Evolutionary conservation across 768 basidiomycete genomes (phyloP).

Genomic region (Termitomyces sp.): DNA sequence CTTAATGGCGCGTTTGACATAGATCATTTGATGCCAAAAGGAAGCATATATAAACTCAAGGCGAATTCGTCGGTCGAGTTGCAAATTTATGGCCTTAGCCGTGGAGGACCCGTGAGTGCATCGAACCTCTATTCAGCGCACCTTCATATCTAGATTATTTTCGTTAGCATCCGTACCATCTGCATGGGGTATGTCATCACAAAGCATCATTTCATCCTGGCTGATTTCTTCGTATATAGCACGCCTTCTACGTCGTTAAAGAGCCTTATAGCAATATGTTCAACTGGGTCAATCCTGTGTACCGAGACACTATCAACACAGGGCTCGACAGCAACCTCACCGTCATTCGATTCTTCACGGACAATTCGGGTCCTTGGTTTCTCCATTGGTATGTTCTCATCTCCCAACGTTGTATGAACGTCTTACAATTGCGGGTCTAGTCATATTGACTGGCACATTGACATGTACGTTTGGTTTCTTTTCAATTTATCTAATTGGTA

Average conservation of each 20-base stretch:
- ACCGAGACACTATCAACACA: constrained; percentile 34
- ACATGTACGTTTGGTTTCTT: constrained; percentile 2
- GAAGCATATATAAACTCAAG: constrained; percentile 2
- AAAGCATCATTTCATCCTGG: neutral
- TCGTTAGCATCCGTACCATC: constrained; percentile 27
- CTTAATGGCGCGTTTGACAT: neutral
- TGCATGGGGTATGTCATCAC: constrained; percentile 26
- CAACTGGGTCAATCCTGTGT: constrained; percentile 19
- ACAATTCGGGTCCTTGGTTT: constrained; percentile 61
- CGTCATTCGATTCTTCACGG: constrained; percentile 56
- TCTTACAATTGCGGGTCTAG: neutral
- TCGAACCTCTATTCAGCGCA: neutral
- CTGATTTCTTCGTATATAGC: constrained; percentile 18
- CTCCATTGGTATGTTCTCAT: constrained; percentile 4
- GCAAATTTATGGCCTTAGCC: constrained; percentile 15
- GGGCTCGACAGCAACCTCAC: constrained; percentile 32
- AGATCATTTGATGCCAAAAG: neutral
- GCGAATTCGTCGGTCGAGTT: constrained; percentile 19
- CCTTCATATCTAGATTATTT: neutral
- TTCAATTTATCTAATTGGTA: neutral
- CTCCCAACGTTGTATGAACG: neutral
- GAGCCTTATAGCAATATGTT: constrained; percentile 26
- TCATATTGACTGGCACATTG: constrained; percentile 15
- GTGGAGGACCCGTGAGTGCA: constrained; percentile 10
- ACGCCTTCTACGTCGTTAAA: constrained; percentile 36